Conservation (phyloP, 768 basidiomycete genomes). For the Lactarius deliciosus region DNA sequence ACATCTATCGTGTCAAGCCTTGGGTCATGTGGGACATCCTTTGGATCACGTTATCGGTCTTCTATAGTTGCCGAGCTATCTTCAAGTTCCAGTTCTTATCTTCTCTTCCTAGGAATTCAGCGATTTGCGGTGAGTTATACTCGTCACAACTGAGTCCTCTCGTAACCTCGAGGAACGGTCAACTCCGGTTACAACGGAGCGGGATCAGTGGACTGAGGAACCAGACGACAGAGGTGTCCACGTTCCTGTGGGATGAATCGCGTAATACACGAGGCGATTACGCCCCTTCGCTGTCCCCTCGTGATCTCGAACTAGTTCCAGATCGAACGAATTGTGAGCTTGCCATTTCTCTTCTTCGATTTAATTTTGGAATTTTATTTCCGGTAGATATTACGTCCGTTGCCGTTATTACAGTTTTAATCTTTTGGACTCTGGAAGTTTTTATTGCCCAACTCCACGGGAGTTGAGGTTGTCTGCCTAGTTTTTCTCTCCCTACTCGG, state of each 20-base stretch:
- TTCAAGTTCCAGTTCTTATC: background rate
- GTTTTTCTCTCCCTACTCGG: background rate
- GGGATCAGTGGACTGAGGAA: background rate
- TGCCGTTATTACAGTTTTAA: background rate
- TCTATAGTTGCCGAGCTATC: background rate
- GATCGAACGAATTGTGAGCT: background rate
- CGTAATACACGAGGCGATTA: slow-evolving; percentile 9
- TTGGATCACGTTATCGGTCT: background rate
- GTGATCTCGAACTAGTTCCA: slow-evolving; percentile 2
- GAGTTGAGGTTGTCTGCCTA: background rate
- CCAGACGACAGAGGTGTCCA: background rate
- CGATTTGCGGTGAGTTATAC: background rate
- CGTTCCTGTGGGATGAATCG: background rate
- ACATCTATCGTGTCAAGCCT: background rate
- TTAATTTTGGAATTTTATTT: background rate
- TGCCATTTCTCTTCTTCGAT: background rate
- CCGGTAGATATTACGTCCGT: background rate
- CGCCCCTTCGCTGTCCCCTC: background rate
- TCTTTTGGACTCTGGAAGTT: background rate
- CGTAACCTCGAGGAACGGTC: background rate
- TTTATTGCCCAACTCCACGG: slow-evolving; percentile 8
- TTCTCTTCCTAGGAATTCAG: background rate
- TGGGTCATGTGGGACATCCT: background rate
- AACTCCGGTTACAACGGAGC: background rate
- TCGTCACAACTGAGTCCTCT: background rate